phyloP scores from a whole-genome alignment of 2,329 filamentous ascomycete species.

The Aspergillus flavus region DNA sequence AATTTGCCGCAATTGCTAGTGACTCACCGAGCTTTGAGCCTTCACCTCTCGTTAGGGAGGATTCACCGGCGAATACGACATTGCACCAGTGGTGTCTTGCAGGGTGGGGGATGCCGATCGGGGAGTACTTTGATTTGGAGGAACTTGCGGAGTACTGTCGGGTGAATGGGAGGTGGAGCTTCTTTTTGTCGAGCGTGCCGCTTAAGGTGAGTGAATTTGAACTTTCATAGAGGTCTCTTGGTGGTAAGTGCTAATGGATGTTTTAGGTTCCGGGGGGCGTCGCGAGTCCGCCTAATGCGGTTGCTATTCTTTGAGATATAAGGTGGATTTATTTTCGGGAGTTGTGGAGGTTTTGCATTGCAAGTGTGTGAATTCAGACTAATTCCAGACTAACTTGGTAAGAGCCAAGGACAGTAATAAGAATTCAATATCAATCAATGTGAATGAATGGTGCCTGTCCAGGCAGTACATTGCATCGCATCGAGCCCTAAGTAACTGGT shows the following conservation, averaged over 20 bases:
- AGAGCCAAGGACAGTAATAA: neutral
- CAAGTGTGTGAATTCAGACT: neutral
- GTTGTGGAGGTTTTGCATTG: neutral
- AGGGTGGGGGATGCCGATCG: conserved; percentile 53
- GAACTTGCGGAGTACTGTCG: conserved; percentile 41
- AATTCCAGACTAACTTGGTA: neutral
- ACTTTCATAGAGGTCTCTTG: neutral
- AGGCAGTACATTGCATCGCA: neutral
- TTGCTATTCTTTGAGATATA: conserved; percentile 44
- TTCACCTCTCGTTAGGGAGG: conserved; percentile 42
- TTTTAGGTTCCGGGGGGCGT: conserved; percentile 47
- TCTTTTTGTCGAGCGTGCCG: conserved; percentile 54
- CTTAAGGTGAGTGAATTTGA: conserved; percentile 42
- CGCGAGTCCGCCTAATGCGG: conserved; percentile 49
- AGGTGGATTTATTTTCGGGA: neutral
- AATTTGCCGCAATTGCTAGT: conserved; percentile 59
- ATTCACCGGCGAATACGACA: conserved; percentile 23
- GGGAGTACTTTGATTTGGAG: conserved; percentile 51
- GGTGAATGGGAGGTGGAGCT: conserved; percentile 42
- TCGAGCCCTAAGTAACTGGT: neutral
- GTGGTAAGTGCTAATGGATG: conserved; percentile 1
- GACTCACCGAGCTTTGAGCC: conserved; percentile 58
- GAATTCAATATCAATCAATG: neutral
- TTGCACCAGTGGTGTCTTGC: conserved; percentile 42
- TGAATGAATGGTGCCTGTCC: neutral